Evolutionary conservation across 371 early-diverging fungal genomes (phyloP), one percentile per base, ranked within the genome.

Genomic region (Umbelopsis sp.): DNA sequence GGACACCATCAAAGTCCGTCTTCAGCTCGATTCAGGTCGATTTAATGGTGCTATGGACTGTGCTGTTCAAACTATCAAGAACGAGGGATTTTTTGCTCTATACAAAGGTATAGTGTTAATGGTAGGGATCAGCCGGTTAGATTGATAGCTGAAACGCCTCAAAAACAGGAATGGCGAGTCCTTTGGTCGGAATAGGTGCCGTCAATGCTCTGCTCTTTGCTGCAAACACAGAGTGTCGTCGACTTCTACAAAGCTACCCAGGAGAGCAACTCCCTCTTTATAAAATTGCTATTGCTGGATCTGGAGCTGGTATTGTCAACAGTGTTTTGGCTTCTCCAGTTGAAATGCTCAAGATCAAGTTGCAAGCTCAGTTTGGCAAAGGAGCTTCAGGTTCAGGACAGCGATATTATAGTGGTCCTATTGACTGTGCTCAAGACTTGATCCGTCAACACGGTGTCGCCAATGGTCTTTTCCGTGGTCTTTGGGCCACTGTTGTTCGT

Each of bases 191-290:
- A 22, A 91, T 93, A 29, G 90, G 91, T 16, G 91, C 93, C 1
- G 94, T 94, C 63, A 94, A 94, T 67, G 91, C 94, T 5, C 78
- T 94, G 65, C 77, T 94, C 63, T 94, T 94, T 76, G 89, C 91
- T 20, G 89, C 93, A 46, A 92, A 94, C 69, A 89, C 92, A 1
- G 70, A 77, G 22, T 72, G 90, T 63, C 89, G 89, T 63, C 74
- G 80, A n/a, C 45, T 80, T 3, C 85, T 90, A 70, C 82, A 72
- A 75, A 72, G n/a, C 18, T 68, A 52, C 20, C 79, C 79, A 51
- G 80, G 69, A 52, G 76, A 70, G 65, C 72, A 65, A 64, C 70
- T 89, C 3, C 68, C 86, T 2, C 72, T 92, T 16, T 53, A 72
- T 7, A 89, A 93, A 68, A 89, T 93, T 62, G 92, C 89, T 3